These are phyloP conservation scores for Tricholoma saponaceum DNA, from an alignment of 768 basidiomycete species.

Conservation along the genomic window DNA sequence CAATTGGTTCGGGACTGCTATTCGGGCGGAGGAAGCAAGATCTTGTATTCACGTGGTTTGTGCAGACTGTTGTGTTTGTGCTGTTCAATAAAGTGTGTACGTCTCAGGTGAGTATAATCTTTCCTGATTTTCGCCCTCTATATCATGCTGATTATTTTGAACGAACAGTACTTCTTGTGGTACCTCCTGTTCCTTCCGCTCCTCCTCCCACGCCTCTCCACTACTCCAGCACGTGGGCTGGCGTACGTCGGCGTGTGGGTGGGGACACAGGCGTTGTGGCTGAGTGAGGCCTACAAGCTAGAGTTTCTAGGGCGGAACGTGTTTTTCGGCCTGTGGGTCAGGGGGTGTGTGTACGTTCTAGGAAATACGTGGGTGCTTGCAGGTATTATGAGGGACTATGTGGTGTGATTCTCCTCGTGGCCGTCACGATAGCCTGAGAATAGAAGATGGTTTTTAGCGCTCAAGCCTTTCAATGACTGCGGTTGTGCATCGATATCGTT, in stretches of 20 bases:
- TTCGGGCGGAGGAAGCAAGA: conserved; percentile 57
- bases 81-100: conserved; percentile 99
- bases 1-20: conserved; percentile 68
- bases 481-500: background rate
- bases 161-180: conserved; percentile 90
- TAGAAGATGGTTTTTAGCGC: background rate
- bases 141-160: background rate
- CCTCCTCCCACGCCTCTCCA: conserved; percentile 61
- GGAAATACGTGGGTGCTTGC: conserved; percentile 81
- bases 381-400: conserved; percentile 45
- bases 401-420: conserved; percentile 2
- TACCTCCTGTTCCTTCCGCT: conserved; percentile 87
- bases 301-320: conserved; percentile 83
- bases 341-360: conserved; percentile 68
- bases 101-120: conserved; percentile 61
- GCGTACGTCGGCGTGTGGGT: conserved; percentile 60
- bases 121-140: background rate
- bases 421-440: background rate
- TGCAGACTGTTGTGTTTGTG: conserved; percentile 90
- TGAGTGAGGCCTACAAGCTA: conserved; percentile 83
- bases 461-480: background rate
- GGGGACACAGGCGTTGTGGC: conserved; percentile 81
- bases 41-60: conserved; percentile 82
- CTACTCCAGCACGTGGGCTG: conserved; percentile 40
- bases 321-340: conserved; percentile 73